Percentiles rank a stretch among this genome's conserved stretches.
Conservation (phyloP, 768 basidiomycete genomes). For the Termitomyces bulborhizus region DNA sequence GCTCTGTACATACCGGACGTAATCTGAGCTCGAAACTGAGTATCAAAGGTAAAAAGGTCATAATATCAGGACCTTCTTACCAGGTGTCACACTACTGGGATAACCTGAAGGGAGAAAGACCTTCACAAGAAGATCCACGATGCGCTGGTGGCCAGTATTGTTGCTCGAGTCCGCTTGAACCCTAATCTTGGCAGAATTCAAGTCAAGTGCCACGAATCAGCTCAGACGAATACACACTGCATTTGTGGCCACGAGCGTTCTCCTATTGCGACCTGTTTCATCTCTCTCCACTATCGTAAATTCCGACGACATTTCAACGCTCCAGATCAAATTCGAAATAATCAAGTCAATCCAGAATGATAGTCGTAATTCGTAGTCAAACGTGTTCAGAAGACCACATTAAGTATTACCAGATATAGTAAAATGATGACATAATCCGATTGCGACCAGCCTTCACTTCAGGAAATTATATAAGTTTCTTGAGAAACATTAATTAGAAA, state of each 20-base stretch:
- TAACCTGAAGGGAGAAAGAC: constrained; percentile 62
- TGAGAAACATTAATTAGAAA: too few relatives aligned
- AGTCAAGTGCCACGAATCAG: neutral
- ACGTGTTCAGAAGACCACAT: too few relatives aligned
- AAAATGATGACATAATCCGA: too few relatives aligned
- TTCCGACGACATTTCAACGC: neutral
- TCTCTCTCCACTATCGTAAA: constrained; percentile 14
- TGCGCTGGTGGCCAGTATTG: constrained; percentile 1
- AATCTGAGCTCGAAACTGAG: constrained; percentile 32
- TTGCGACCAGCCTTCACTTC: too few relatives aligned
- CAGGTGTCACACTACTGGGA: constrained; percentile 54
- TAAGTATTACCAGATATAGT: too few relatives aligned
- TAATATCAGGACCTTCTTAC: constrained; percentile 22
- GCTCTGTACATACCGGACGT: constrained; percentile 36
- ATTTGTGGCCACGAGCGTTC: constrained; percentile 4
- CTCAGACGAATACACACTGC: constrained; percentile 6
- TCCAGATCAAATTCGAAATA: too few relatives aligned
- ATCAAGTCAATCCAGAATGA: neutral
- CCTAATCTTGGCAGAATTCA: constrained; percentile 2
- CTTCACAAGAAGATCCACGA: constrained; percentile 27
- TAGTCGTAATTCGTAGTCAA: neutral
- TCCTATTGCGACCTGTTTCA: constrained; percentile 14
- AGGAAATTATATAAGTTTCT: too few relatives aligned
- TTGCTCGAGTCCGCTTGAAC: neutral
- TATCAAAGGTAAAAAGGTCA: neutral